These are phyloP conservation scores for Suillus placidus DNA, from an alignment of 768 basidiomycete species.

Conservation along the genomic window DNA sequence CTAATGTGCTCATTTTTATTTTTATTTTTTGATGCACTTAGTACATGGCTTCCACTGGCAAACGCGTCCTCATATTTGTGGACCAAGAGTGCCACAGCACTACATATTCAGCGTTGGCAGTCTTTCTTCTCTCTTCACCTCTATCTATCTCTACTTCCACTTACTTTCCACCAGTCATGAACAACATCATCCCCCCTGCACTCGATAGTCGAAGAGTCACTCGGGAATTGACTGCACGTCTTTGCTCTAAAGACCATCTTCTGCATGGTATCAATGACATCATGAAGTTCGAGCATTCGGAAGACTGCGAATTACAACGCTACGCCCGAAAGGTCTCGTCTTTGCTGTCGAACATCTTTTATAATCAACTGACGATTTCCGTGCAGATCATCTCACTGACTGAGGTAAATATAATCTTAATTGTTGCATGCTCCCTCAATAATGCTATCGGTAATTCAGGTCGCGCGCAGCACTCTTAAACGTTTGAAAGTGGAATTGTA, in stretches of 20 bases:
- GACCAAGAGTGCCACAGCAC: conserved; percentile 26
- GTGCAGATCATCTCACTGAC: conserved; percentile 49
- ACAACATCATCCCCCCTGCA: conserved; percentile 17
- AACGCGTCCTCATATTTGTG: not conserved
- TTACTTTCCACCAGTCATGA: conserved; percentile 1
- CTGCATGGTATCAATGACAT: conserved; percentile 32
- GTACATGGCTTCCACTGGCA: not conserved
- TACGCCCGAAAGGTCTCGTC: conserved; percentile 30
- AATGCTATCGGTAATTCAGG: conserved; percentile 30
- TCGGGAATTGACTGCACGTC: conserved; percentile 29
- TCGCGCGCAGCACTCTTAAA: conserved; percentile 50
- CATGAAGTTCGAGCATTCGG: conserved; percentile 19
- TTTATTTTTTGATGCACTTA: not conserved
- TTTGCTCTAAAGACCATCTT: conserved; percentile 32
- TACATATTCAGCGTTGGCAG: conserved; percentile 21
- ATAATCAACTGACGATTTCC: conserved; percentile 10
- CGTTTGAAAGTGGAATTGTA: conserved; percentile 45
- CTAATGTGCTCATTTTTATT: conserved; percentile 15
- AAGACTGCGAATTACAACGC: conserved; percentile 24
- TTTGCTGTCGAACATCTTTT: not conserved
- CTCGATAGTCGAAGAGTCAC: conserved; percentile 30
- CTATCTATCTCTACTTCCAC: conserved; percentile 3
- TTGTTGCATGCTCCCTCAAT: not conserved
- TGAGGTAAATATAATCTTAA: conserved; percentile 45
- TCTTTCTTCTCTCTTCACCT: conserved; percentile 13